Evolutionary conservation across 441 rosid species (phyloP).

Genomic region (Aleurites moluccanus): DNA sequence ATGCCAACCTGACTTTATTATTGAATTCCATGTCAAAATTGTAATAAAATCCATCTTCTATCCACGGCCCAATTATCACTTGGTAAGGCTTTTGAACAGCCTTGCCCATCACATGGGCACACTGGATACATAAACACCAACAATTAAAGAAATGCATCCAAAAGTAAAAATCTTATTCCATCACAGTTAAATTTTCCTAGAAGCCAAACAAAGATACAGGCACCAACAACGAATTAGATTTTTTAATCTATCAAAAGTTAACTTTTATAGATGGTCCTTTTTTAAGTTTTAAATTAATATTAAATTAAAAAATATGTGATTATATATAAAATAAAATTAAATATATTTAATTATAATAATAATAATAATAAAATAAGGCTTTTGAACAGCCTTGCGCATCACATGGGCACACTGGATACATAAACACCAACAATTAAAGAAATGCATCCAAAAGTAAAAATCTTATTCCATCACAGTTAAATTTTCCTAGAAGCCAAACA

Average conservation of each 20-base stretch:
- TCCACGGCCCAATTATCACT: slow-evolving; percentile 97
- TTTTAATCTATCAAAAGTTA: too few species aligned
- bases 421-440: neutral
- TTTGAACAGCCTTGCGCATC: too few species aligned
- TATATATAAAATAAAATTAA: too few species aligned
- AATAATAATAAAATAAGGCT: too few species aligned
- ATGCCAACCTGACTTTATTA: too few species aligned
- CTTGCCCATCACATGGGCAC: slow-evolving; percentile 99
- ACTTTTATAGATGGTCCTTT: too few species aligned
- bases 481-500: neutral
- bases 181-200: neutral
- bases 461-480: neutral
- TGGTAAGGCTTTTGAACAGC: slow-evolving; percentile 90
- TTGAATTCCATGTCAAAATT: too few species aligned
- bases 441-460: neutral
- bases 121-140: slow-evolving; percentile 37
- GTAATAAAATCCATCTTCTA: slow-evolving; percentile 9
- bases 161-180: neutral
- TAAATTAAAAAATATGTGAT: too few species aligned
- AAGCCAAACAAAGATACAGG: neutral
- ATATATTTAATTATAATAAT: too few species aligned
- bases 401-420: too few species aligned
- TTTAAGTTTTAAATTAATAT: too few species aligned
- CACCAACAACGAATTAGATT: too few species aligned
- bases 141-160: neutral